These are phyloP conservation scores for Entonaema liquescens DNA, from an alignment of 495 filamentous ascomycete species.

Conservation along the genomic window DNA sequence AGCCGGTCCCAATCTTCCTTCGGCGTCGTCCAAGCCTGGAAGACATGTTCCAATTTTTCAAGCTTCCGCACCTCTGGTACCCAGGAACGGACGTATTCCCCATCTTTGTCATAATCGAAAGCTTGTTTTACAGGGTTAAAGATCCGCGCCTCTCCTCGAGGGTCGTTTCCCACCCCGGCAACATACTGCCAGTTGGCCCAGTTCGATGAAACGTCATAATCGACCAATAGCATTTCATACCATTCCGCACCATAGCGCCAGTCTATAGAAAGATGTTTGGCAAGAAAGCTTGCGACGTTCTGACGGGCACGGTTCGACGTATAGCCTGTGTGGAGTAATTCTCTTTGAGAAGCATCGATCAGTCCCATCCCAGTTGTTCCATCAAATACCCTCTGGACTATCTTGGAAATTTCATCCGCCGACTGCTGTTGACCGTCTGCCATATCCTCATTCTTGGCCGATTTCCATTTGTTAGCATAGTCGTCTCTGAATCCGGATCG, in stretches of 20 bases:
- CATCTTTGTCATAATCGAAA: slow-evolving; percentile 71
- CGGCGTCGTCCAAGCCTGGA: slow-evolving; percentile 69
- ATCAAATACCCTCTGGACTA: slow-evolving; percentile 61
- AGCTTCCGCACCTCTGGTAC: slow-evolving; percentile 66
- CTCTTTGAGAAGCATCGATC: slow-evolving; percentile 75
- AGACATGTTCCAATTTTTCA: slow-evolving; percentile 63
- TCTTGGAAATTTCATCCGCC: slow-evolving; percentile 45
- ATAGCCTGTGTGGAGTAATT: slow-evolving; percentile 75
- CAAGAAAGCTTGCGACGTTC: slow-evolving; percentile 75
- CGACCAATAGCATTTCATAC: slow-evolving; percentile 74
- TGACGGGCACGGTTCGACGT: slow-evolving; percentile 75
- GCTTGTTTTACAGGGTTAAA: slow-evolving; percentile 81
- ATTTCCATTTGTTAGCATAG: slow-evolving; percentile 51
- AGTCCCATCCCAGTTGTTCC: slow-evolving; percentile 74
- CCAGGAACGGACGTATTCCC: slow-evolving; percentile 73
- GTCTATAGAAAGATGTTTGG: slow-evolving; percentile 75
- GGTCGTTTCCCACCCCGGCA: slow-evolving; percentile 78
- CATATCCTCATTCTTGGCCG: slow-evolving; percentile 33
- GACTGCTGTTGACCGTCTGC: slow-evolving; percentile 45
- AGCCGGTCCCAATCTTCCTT: slow-evolving; percentile 59
- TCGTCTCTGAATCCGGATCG: slow-evolving; percentile 66
- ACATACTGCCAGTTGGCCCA: slow-evolving; percentile 84
- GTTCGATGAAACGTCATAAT: slow-evolving; percentile 76
- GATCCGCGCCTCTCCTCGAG: slow-evolving; percentile 66
- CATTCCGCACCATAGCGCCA: slow-evolving; percentile 81